Evolutionary conservation across 306 rosid genomes (phyloP), one percentile per base, ranked within the genome.

Genomic region (Luffa acutangula): DNA sequence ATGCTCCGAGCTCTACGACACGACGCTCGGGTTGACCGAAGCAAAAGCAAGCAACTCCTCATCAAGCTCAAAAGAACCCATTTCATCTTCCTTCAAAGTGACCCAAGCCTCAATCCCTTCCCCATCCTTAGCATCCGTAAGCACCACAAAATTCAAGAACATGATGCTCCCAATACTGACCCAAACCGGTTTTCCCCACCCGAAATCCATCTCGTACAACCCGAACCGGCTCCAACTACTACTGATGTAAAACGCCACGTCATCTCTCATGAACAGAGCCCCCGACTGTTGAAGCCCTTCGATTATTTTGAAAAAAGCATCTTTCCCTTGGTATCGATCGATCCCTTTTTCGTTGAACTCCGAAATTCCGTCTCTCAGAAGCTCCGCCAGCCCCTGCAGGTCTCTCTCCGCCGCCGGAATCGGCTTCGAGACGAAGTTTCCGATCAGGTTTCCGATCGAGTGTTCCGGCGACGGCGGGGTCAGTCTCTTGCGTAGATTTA

Each of bases 391-490:
- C 17, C 76, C 80, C 39, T 9, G 17, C 52, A 78, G 7, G 13
- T 1, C 43, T 53, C 39, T 56, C 25, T 15, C 80, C 21, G 2
- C 51, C 11, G 45, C 72, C 0, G 9, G 8, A 3, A 54, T 20
- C 36, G 80, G 45, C 11, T 43, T 56, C 0, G 85, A 82, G 1
- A 75, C 39, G 41, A 63, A 85, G 3, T 70, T 11, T 75, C 89
- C 79, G 10, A 85, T 25, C 57, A 88, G 81, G 72, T 89, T 88
- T 4, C 92, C 93, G 52, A 81, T 62, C 1, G 86, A 43, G 64
- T 80, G 51, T 7, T 84, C 73, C 6, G 84, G 60, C 72, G 49
- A 21, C 3, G 77, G 70, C 3, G 83, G 85, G 17, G 78, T 72
- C 2, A 81, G 56, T 81, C 85, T 83, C 0, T 43, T 79, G 9